A percentile compares a stretch with the other conserved stretches of the same genome.
Conservation (phyloP, 169 alveolate genomes). For the Plasmodium reichenowi region DNA sequence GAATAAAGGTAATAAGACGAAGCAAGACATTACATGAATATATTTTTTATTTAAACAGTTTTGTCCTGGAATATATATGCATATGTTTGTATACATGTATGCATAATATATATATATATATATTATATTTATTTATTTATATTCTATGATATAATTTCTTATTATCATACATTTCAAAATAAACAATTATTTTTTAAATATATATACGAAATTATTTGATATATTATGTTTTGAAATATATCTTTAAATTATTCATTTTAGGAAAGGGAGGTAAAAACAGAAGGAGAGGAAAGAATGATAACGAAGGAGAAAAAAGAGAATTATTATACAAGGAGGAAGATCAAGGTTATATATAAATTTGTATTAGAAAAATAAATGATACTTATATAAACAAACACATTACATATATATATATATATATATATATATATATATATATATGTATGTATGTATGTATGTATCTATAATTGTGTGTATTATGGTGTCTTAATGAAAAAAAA, state of each 20-base stretch:
- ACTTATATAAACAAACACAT: neutral
- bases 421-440: neutral
- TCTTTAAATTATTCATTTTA: conserved; percentile 22
- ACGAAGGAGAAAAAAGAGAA: conserved; percentile 95
- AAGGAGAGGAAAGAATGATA: conserved; percentile 97
- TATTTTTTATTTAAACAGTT: conserved; percentile 4
- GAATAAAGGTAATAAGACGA: conserved; percentile 62
- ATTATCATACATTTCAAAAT: too few species aligned
- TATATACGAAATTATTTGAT: too few species aligned
- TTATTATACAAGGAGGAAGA: conserved; percentile 97
- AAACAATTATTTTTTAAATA: too few species aligned
- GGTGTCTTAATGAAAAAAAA: too few species aligned
- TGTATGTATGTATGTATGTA: neutral
- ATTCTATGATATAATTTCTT: neutral
- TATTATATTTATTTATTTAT: neutral
- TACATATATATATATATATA: neutral
- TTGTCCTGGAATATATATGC: neutral
- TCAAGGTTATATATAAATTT: conserved; percentile 85
- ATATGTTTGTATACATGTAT: neutral
- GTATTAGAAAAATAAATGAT: neutral
- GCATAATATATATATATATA: neutral
- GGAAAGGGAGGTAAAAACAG: conserved; percentile 99
- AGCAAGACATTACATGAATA: neutral
- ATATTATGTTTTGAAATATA: conserved; percentile 17
- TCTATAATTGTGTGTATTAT: neutral